Evolutionary conservation across 495 filamentous ascomycete genomes (phyloP), one percentile per base, ranked within the genome.

Genomic region (Penicillium alfredii): DNA sequence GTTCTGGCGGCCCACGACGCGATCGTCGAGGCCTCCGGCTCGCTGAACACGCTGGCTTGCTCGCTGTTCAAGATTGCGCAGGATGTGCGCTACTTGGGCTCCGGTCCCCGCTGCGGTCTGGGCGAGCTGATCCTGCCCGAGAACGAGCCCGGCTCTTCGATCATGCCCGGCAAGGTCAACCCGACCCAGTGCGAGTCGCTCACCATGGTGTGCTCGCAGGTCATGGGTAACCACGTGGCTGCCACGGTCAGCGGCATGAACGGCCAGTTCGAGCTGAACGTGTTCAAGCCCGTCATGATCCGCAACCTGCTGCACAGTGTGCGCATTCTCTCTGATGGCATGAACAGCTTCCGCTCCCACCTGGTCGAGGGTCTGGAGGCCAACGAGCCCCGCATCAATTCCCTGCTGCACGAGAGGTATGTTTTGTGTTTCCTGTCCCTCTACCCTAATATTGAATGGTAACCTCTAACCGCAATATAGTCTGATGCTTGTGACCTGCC

Each of bases 131-230:
- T 71, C 44, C 78, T 98, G 16, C 92, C 92, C 23, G 92, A 98
- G 72, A 98, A 98, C 67, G 92, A 98, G 74, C 92, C 92, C 11
- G 92, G 92, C 30, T 85, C 78, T 51, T 92, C 85, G 37, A 97
- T 98, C 70, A 98, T 98, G 92, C 92, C 92, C 18, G 92, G 92
- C 50, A 98, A 98, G 74, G 92, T 98, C 52, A 98, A 98, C 74
- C 92, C 92, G 21, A 98, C 92, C 16, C 92, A 98, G 69, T 94
- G 87, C 68, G 92, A 98, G 74, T 85, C 89, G 23, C 68, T 98
- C 61, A 98, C 92, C 44, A 98, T 98, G 92, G 64, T 98, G 37
- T 96, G 89, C 71, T 77, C 87, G 3, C 92, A 98, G 63, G 93
- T 98, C 22, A 93, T 97, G 76, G 92, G 92, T 49, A 98, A 98